phyloP scores from a whole-genome alignment of 495 filamentous ascomycete species.

The Annulohypoxylon stygium region DNA sequence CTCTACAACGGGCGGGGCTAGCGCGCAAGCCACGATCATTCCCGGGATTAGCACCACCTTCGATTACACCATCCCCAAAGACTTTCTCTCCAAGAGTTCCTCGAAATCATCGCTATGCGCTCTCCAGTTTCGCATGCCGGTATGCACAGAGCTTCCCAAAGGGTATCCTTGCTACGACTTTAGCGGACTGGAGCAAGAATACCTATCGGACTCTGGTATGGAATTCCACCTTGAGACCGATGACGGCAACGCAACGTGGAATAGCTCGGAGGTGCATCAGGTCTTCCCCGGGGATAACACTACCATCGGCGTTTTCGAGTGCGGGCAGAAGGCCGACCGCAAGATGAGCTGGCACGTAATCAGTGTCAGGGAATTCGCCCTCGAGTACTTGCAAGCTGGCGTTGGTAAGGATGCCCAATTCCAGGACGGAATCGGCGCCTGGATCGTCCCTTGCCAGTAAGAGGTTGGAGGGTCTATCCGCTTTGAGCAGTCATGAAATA shows the following conservation, averaged over 20 bases:
- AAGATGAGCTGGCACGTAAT: conserved; percentile 47
- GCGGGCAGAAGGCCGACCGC: conserved; percentile 25
- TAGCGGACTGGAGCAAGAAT: conserved; percentile 49
- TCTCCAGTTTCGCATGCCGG: conserved; percentile 51
- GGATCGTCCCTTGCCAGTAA: conserved; percentile 48
- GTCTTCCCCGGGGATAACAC: conserved; percentile 43
- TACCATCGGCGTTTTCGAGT: conserved; percentile 47
- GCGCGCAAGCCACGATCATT: conserved; percentile 27
- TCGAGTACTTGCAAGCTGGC: conserved; percentile 48
- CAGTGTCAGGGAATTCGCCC: conserved; percentile 45
- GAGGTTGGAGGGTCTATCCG: not conserved
- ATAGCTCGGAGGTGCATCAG: conserved; percentile 44
- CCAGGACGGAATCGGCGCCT: conserved; percentile 48
- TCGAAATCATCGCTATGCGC: conserved; percentile 38
- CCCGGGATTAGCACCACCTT: conserved; percentile 38
- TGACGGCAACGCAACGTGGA: conserved; percentile 40
- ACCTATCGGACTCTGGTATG: conserved; percentile 47
- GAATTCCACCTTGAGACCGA: conserved; percentile 44
- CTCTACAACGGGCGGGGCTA: conserved; percentile 11
- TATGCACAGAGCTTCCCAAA: conserved; percentile 45
- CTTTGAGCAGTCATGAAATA: not conserved
- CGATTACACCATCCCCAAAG: conserved; percentile 40
- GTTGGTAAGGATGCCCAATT: conserved; percentile 43
- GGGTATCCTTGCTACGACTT: conserved; percentile 50
- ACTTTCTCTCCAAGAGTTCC: conserved; percentile 20